Conservation (phyloP, 116 monocot genomes). For the Papilionanthe hybrid region DNA sequence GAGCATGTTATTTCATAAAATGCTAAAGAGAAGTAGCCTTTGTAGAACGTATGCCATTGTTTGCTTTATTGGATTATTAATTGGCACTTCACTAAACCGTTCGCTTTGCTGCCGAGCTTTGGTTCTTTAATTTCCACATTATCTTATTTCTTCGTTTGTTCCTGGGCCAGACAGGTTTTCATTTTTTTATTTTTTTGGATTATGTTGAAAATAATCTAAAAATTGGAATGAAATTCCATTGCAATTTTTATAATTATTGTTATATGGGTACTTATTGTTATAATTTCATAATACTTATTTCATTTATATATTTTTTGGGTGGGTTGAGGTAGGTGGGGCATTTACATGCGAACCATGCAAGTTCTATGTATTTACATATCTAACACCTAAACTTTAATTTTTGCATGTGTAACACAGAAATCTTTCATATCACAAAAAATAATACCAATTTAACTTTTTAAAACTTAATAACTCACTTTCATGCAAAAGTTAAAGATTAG, state of each 20-base stretch:
- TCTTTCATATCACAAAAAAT: too few relatives aligned
- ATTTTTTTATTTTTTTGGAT: neutral
- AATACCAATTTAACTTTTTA: too few relatives aligned
- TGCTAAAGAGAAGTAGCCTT: slow-evolving; percentile 48
- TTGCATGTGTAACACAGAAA: too few relatives aligned
- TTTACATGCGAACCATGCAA: too few relatives aligned
- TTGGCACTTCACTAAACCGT: slow-evolving; percentile 65
- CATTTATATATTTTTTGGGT: too few relatives aligned
- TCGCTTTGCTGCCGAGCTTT: neutral
- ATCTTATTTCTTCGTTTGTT: slow-evolving; percentile 1
- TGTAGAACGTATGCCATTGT: slow-evolving; percentile 50
- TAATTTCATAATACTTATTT: too few relatives aligned
- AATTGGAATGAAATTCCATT: neutral
- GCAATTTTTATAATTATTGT: neutral
- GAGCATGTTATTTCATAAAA: slow-evolving; percentile 38
- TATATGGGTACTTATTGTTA: neutral
- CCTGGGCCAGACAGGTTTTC: neutral
- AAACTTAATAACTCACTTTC: too few relatives aligned
- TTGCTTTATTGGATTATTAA: slow-evolving; percentile 47
- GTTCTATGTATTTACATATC: too few relatives aligned
- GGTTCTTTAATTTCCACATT: neutral
- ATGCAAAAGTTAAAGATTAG: too few relatives aligned
- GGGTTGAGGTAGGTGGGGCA: too few relatives aligned
- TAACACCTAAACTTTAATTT: too few relatives aligned
- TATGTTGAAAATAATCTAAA: neutral